phyloP scores from a whole-genome alignment of 306 rosid species.

The Styphnolobium japonicum region DNA sequence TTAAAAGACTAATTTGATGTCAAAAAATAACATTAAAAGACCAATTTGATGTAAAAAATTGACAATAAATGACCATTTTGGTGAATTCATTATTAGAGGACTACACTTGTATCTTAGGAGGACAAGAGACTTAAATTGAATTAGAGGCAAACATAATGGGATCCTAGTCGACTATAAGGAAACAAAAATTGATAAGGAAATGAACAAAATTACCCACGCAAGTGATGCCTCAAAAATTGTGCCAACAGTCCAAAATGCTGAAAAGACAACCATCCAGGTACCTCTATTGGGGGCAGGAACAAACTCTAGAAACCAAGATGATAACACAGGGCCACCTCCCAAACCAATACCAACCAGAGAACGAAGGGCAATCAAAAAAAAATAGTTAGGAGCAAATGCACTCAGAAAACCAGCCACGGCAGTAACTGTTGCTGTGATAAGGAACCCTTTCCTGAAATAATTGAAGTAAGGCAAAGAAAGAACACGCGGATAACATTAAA shows the following conservation, averaged over 20 bases:
- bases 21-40: too few species aligned
- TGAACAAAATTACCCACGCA: slow-evolving; percentile 74
- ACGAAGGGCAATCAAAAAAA: slow-evolving; percentile 55
- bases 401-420: slow-evolving; percentile 78
- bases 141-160: too few species aligned
- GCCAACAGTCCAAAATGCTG: slow-evolving; percentile 93
- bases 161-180: too few species aligned
- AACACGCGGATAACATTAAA: slow-evolving; percentile 15
- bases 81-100: too few species aligned
- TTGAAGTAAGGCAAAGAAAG: slow-evolving; percentile 18
- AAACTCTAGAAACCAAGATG: slow-evolving; percentile 92
- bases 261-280: slow-evolving; percentile 95
- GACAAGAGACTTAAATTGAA: too few species aligned
- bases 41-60: too few species aligned
- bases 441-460: slow-evolving; percentile 82
- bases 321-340: slow-evolving; percentile 95
- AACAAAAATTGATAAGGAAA: slow-evolving; percentile 9
- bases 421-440: slow-evolving; percentile 80
- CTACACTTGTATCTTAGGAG: too few species aligned
- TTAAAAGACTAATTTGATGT: too few species aligned
- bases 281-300: slow-evolving; percentile 95
- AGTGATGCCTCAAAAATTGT: slow-evolving; percentile 90
- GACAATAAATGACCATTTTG: too few species aligned
- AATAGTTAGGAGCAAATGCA: slow-evolving; percentile 77
- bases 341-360: slow-evolving; percentile 88